Conservation (phyloP, 2,329 filamentous ascomycete species). For the Nothophoma quercina region DNA sequence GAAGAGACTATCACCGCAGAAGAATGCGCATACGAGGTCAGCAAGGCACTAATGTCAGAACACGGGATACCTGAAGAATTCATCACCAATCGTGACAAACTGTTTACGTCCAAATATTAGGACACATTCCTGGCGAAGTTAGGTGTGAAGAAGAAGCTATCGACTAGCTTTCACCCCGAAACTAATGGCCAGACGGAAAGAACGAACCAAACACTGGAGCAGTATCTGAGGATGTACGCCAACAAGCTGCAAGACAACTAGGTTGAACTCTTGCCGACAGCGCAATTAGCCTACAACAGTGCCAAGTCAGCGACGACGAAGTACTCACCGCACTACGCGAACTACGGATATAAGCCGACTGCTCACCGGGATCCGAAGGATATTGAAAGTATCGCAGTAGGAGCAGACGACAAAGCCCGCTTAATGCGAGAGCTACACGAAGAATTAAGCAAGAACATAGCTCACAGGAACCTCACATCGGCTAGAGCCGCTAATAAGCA, state of each 20-base stretch:
- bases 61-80: not conserved
- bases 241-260: not conserved
- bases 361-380: too few relatives aligned
- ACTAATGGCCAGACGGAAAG: not conserved
- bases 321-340: not conserved
- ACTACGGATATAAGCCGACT: not conserved
- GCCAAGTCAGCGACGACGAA: not conserved
- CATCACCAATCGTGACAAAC: not conserved
- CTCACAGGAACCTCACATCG: not conserved
- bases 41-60: not conserved
- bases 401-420: too few relatives aligned
- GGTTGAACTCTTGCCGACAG: not conserved
- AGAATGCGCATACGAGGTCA: not conserved
- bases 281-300: not conserved
- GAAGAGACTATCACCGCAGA: not conserved
- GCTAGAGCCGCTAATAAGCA: conserved; percentile 11
- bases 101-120: not conserved
- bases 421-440: too few relatives aligned
- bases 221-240: not conserved
- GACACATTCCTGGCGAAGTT: not conserved
- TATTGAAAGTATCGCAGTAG: too few relatives aligned
- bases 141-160: not conserved
- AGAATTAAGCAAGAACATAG: not conserved
- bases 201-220: not conserved
- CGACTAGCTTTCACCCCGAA: not conserved